These are phyloP conservation scores for Mycena rebaudengoi DNA, from an alignment of 768 basidiomycete species.

Conservation along the genomic window DNA sequence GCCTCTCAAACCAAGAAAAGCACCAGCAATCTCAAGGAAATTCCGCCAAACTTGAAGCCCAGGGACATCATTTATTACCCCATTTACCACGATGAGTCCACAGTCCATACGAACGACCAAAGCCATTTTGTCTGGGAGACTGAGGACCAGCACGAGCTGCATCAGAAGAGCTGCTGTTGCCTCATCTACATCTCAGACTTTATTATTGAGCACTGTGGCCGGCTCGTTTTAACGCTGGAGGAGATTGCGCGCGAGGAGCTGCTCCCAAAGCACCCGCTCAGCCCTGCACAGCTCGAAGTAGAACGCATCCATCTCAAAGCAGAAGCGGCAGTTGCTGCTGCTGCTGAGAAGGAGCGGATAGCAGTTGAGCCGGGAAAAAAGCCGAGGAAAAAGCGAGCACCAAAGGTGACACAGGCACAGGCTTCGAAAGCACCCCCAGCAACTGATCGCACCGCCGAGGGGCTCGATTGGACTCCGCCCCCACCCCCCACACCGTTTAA, in stretches of 20 bases:
- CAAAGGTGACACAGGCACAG: background rate
- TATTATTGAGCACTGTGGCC: constrained; percentile 27
- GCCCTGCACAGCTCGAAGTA: constrained; percentile 9
- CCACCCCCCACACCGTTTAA: constrained; percentile 17
- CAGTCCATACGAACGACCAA: constrained; percentile 32
- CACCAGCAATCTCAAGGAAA: background rate
- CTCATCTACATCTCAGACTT: constrained; percentile 30
- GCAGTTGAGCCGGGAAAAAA: background rate
- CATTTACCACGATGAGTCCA: constrained; percentile 33
- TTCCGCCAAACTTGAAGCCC: constrained; percentile 20
- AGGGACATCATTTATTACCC: constrained; percentile 24
- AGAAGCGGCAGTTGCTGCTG: constrained; percentile 3
- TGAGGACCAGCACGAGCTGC: constrained; percentile 27
- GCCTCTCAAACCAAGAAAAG: background rate
- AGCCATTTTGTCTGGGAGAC: constrained; percentile 24
- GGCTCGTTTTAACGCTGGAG: constrained; percentile 17
- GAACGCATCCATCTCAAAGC: background rate
- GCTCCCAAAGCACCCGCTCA: constrained; percentile 16
- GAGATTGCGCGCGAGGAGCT: constrained; percentile 15
- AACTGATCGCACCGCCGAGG: constrained; percentile 17
- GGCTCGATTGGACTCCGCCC: constrained; percentile 19
- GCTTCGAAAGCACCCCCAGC: constrained; percentile 2
- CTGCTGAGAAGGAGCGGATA: constrained; percentile 3
- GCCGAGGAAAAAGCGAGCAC: constrained; percentile 4
- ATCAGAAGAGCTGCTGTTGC: constrained; percentile 28